phyloP scores from a whole-genome alignment of 768 basidiomycete species.

The Agrocybe pediades region DNA sequence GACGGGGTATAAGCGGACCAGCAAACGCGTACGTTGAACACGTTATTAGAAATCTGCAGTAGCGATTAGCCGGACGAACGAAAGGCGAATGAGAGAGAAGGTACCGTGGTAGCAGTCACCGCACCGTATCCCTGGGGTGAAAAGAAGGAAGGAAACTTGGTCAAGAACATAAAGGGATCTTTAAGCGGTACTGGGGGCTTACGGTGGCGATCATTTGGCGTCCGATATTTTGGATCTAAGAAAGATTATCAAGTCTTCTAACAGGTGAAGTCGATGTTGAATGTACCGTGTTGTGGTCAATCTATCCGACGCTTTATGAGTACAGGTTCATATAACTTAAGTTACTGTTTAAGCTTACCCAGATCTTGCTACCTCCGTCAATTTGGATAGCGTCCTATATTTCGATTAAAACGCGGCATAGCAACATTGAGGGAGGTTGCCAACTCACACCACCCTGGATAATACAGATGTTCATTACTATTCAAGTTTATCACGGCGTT shows the following conservation, averaged over 20 bases:
- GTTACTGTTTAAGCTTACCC: conserved; percentile 11
- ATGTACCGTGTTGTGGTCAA: conserved; percentile 16
- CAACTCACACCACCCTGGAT: not conserved
- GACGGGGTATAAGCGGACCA: not conserved
- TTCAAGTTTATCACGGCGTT: no score
- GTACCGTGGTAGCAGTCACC: conserved; percentile 23
- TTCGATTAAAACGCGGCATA: no score
- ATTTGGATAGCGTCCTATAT: conserved; percentile 27
- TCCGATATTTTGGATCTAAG: conserved; percentile 23
- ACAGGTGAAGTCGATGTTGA: not conserved
- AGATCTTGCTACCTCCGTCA: conserved; percentile 26
- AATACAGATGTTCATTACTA: no score
- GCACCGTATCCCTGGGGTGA: conserved; percentile 18
- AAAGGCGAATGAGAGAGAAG: not conserved
- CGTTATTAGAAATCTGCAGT: conserved; percentile 21
- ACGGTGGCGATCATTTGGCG: conserved; percentile 27
- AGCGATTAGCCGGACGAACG: not conserved
- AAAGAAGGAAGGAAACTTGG: not conserved
- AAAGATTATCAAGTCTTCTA: not conserved
- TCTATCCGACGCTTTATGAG: not conserved
- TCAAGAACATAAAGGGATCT: not conserved
- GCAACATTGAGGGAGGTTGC: no score
- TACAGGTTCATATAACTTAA: not conserved
- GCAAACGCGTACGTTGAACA: conserved; percentile 19
- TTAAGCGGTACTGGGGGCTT: not conserved